Evolutionary conservation across 1,284 basidiomycete species (phyloP).

Genomic region (Cutaneotrichosporon cyanovorans): DNA sequence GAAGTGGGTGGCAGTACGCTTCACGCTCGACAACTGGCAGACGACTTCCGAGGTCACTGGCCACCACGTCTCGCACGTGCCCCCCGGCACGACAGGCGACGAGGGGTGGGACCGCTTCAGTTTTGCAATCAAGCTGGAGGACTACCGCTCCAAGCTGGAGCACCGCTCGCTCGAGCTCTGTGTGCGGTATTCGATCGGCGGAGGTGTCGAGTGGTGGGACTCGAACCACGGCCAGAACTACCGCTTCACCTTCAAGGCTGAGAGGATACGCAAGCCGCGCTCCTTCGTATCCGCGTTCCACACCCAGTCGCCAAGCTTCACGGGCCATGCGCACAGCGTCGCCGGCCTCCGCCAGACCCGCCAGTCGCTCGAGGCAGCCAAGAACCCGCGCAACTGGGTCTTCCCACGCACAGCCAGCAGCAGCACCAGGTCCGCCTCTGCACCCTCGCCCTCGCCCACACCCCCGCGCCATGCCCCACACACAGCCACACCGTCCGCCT

Average conservation of each 20-base stretch:
- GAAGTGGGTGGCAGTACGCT: constrained; percentile 52
- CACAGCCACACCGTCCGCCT: too few relatives aligned
- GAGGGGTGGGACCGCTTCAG: constrained; percentile 49
- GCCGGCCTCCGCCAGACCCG: constrained; percentile 3
- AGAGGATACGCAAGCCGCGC: constrained; percentile 12
- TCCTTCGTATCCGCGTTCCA: background rate
- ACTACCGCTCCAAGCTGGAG: constrained; percentile 61
- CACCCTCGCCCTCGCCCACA: background rate
- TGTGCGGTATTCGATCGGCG: constrained; percentile 52
- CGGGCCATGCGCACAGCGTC: constrained; percentile 2
- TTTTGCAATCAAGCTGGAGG: constrained; percentile 60
- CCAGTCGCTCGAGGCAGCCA: background rate
- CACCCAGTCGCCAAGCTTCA: background rate
- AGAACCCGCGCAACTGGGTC: constrained; percentile 27
- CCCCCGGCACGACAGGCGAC: constrained; percentile 39
- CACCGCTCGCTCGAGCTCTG: constrained; percentile 61
- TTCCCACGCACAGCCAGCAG: constrained; percentile 25
- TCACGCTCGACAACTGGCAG: constrained; percentile 54
- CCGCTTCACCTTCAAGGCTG: constrained; percentile 46
- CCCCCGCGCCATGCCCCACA: too few relatives aligned
- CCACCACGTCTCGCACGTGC: constrained; percentile 45
- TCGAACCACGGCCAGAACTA: constrained; percentile 48
- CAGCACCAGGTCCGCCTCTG: too few relatives aligned
- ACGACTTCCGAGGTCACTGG: constrained; percentile 51
- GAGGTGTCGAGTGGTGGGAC: constrained; percentile 49